These are phyloP conservation scores for Suillus cothurnatus DNA, from an alignment of 768 basidiomycete species.

Conservation along the genomic window DNA sequence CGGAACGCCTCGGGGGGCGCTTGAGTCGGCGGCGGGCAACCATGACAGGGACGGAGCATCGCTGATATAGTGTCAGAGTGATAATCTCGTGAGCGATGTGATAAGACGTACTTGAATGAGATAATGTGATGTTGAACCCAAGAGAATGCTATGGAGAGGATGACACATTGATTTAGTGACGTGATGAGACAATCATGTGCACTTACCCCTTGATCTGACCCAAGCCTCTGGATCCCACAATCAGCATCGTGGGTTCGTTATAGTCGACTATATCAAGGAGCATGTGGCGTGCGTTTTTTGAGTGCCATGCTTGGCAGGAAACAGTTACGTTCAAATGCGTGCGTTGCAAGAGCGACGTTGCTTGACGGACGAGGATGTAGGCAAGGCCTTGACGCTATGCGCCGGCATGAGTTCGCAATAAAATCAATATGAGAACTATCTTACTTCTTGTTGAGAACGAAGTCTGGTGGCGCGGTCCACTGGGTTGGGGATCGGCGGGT, in stretches of 20 bases:
- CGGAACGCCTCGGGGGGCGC: constrained; percentile 78
- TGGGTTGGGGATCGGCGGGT: constrained; percentile 67
- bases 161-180: not conserved
- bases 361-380: constrained; percentile 88
- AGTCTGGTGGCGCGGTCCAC: constrained; percentile 79
- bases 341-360: constrained; percentile 85
- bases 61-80: constrained; percentile 42
- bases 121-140: constrained; percentile 95
- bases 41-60: constrained; percentile 96
- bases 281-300: constrained; percentile 94
- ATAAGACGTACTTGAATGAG: constrained; percentile 66
- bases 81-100: not conserved
- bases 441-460: constrained; percentile 88
- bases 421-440: constrained; percentile 16
- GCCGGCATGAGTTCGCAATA: constrained; percentile 10
- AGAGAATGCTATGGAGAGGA: constrained; percentile 65
- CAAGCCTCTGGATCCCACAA: constrained; percentile 92
- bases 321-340: constrained; percentile 87
- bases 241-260: constrained; percentile 86
- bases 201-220: constrained; percentile 85
- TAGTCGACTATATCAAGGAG: constrained; percentile 89
- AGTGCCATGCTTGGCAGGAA: constrained; percentile 94
- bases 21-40: constrained; percentile 91
- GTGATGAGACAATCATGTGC: too few relatives aligned
- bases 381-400: constrained; percentile 83